Percentiles rank a stretch among this genome's conserved stretches.
Conservation (phyloP, 2,329 filamentous ascomycete genomes). For the Ciborinia camelliae region DNA sequence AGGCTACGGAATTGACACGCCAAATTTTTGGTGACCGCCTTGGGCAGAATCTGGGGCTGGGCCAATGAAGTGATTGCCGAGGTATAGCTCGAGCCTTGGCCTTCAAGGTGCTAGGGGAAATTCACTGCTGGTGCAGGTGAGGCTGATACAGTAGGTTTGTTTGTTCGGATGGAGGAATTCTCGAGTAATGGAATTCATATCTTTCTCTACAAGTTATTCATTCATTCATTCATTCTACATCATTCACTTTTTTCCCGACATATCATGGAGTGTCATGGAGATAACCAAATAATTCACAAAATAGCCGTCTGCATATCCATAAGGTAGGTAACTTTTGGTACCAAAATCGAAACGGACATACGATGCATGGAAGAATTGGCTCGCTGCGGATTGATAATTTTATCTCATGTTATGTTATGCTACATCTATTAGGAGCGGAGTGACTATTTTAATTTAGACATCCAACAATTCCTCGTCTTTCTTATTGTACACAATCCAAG, state of each 20-base stretch:
- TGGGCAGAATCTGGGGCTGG: neutral
- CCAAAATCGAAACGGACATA: too few species aligned
- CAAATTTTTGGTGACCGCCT: neutral
- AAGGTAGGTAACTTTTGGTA: neutral
- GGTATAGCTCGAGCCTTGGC: neutral
- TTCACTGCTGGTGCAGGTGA: neutral
- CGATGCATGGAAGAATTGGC: neutral
- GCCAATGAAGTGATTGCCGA: neutral
- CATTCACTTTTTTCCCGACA: too few species aligned
- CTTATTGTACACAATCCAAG: conserved; percentile 20
- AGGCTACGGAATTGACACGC: neutral
- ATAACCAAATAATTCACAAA: neutral
- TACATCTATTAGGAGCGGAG: conserved; percentile 14
- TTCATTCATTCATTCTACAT: neutral
- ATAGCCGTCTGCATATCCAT: neutral
- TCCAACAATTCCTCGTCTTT: neutral
- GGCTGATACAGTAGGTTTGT: neutral
- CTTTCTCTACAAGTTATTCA: too few species aligned
- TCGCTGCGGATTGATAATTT: neutral
- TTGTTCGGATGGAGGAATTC: too few species aligned
- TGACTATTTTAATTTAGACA: neutral
- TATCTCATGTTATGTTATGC: conserved; percentile 2
- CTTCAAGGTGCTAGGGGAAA: neutral
- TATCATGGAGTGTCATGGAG: too few species aligned
- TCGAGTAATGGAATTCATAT: too few species aligned